Evolutionary conservation across 495 filamentous ascomycete genomes (phyloP), one percentile per base, ranked within the genome.

Genomic region (Neurospora terricola): DNA sequence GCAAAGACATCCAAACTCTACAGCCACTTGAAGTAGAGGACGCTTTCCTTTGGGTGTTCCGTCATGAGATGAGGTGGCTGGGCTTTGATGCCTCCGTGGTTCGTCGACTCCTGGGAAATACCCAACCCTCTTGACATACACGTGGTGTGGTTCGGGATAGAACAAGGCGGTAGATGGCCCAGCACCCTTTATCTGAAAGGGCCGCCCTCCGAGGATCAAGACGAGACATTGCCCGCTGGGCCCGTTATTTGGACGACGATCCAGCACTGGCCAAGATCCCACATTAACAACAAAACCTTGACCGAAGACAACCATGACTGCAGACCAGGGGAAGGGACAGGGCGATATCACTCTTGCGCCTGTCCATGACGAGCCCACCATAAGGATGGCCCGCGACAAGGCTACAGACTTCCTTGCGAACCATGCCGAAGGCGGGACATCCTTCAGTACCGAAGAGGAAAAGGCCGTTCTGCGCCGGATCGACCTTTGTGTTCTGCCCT

Each of bases 401-500:
- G 83, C 82, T n/a, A 82, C 81, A 12, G 77, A 82, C 69, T 84
- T 83, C 72, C 82, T 85, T 71, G 77, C 75, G 34, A 77, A 77
- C 45, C 82, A 84, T 72, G 80, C 77, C 72, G 62, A 30, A 18
- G 77, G 78, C 71, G 76, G 82, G 45, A 73, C 75, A 9, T 70
- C 71, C 4, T 82, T 83, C 74, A 78, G 73, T 3, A 81, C 81
- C 74, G 82, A 83, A 18, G 82, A 84, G 72, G 83, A 83, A 43
- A 80, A 73, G 43, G 78, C 59, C 42, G 78, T 85, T 21, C 73
- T 85, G 38, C 75, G 77, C 21, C 82, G 83, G 14, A 87, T 86
- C 73, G 86, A 87, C 75, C 69, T 79, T n/a, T 78, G 80, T 9
- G 81, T 88, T 39, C 78, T 87, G 5, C 83, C 84, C n/a, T 77